These are phyloP conservation scores for Lichtheimia corymbifera DNA, from an alignment of 371 early-diverging fungal species.

Conservation along the genomic window DNA sequence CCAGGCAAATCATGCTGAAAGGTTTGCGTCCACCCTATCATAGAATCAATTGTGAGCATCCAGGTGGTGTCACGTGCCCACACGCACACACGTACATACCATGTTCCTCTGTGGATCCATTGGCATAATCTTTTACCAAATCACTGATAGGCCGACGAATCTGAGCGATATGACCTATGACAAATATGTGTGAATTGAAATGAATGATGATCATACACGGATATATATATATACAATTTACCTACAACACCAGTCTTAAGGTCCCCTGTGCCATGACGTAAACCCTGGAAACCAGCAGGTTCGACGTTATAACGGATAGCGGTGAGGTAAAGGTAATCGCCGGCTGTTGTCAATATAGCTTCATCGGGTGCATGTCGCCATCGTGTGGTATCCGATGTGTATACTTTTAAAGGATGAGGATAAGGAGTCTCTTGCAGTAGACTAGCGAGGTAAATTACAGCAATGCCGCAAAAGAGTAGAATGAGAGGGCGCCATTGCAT, in stretches of 20 bases:
- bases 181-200: not conserved
- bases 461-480: constrained; percentile 35
- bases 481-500: constrained; percentile 53
- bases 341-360: constrained; percentile 3
- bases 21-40: constrained; percentile 24
- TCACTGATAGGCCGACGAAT: not conserved
- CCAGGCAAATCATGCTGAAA: constrained; percentile 35
- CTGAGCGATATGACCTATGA: not conserved
- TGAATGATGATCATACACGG: not conserved
- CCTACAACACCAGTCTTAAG: constrained; percentile 22
- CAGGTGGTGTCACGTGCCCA: too few relatives aligned
- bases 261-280: constrained; percentile 13
- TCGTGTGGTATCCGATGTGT: constrained; percentile 14
- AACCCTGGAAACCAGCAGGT: constrained; percentile 1
- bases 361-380: constrained; percentile 16
- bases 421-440: constrained; percentile 37
- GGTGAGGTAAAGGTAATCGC: constrained; percentile 8
- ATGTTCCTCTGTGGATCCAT: not conserved
- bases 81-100: not conserved
- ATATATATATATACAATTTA: constrained; percentile 2
- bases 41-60: not conserved
- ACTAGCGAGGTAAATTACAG: constrained; percentile 38
- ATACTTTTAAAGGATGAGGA: constrained; percentile 36
- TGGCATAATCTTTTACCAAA: not conserved
- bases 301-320: constrained; percentile 4